phyloP scores from a whole-genome alignment of 768 basidiomycete species.

The Leccinum uliginosum region DNA sequence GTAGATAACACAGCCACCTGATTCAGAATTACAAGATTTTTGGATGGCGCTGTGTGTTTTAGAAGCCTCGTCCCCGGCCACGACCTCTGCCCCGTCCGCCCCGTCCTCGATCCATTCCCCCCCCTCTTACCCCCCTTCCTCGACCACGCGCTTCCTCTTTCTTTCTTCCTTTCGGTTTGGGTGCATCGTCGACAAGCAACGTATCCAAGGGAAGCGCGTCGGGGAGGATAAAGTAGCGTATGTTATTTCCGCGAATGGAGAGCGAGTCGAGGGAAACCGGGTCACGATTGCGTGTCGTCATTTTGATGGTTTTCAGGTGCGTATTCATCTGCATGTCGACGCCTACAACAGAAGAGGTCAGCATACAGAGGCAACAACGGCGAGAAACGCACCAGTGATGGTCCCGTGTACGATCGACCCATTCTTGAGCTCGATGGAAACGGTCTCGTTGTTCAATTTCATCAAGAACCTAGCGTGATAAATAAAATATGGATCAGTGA shows the following conservation, averaged over 20 bases:
- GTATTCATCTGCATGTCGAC: constrained; percentile 99
- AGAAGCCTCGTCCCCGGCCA: constrained; percentile 44
- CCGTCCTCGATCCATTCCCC: constrained; percentile 45
- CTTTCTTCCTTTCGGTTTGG: constrained; percentile 89
- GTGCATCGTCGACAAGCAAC: constrained; percentile 94
- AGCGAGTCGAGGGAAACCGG: constrained; percentile 83
- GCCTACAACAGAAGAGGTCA: constrained; percentile 43
- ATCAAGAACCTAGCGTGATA: constrained; percentile 77
- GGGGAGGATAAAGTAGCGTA: constrained; percentile 96
- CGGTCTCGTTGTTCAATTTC: constrained; percentile 99
- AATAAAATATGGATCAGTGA: constrained; percentile 21
- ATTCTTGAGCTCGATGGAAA: constrained; percentile 97
- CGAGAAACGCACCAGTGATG: constrained; percentile 72
- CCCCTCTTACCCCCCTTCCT: constrained; percentile 35
- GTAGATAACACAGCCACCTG: constrained; percentile 25
- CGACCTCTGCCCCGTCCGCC: constrained; percentile 54
- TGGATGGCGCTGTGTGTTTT: neutral
- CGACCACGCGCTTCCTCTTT: constrained; percentile 77
- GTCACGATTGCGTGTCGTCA: constrained; percentile 89
- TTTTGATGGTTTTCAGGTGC: constrained; percentile 94
- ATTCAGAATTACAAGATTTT: neutral
- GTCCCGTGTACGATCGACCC: constrained; percentile 94
- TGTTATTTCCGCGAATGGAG: constrained; percentile 94
- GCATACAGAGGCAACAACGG: neutral
- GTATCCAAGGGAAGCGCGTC: constrained; percentile 96